These are phyloP conservation scores for Amanita pallidorosea DNA, from an alignment of 768 basidiomycete genomes.

Conservation along the genomic window DNA sequence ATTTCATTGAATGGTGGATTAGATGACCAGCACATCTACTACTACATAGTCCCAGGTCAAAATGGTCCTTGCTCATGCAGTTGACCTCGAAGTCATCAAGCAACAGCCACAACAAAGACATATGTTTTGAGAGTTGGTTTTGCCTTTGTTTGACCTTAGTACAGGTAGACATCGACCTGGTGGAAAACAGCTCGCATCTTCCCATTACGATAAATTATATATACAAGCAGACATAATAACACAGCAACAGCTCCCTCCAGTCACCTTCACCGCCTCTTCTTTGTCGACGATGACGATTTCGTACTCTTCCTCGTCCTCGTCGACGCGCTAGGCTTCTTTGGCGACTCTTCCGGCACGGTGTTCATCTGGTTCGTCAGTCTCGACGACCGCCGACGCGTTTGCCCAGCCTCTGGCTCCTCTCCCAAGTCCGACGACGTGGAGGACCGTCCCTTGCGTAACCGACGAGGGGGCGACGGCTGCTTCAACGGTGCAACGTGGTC, in stretches of 20 bases:
- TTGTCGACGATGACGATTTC: constrained; percentile 6
- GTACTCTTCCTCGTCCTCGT: constrained; percentile 14
- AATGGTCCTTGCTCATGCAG: too few relatives aligned
- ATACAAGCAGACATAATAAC: not conserved
- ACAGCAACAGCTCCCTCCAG: not conserved
- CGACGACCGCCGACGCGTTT: constrained; percentile 33
- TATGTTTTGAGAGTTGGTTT: too few relatives aligned
- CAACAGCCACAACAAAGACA: too few relatives aligned
- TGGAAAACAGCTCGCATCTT: too few relatives aligned
- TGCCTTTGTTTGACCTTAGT: too few relatives aligned
- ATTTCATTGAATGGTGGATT: too few relatives aligned
- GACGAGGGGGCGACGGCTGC: constrained; percentile 19
- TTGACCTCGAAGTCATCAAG: too few relatives aligned
- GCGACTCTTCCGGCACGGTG: constrained; percentile 10
- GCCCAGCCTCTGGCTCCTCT: constrained; percentile 22
- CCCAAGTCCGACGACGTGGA: constrained; percentile 21
- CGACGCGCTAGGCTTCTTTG: constrained; percentile 12
- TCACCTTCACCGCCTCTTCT: constrained; percentile 10
- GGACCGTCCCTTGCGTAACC: constrained; percentile 17
- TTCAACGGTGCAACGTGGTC: constrained; percentile 29
- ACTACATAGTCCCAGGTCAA: too few relatives aligned
- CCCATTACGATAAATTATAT: constrained; percentile 1
- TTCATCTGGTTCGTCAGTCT: constrained; percentile 22
- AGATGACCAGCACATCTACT: too few relatives aligned
- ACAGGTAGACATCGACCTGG: too few relatives aligned